Percentiles rank a stretch among this genome's conserved stretches.
phyloP scores from a whole-genome alignment of 176 grass and related monocot species.

The Oryza australiensis region DNA sequence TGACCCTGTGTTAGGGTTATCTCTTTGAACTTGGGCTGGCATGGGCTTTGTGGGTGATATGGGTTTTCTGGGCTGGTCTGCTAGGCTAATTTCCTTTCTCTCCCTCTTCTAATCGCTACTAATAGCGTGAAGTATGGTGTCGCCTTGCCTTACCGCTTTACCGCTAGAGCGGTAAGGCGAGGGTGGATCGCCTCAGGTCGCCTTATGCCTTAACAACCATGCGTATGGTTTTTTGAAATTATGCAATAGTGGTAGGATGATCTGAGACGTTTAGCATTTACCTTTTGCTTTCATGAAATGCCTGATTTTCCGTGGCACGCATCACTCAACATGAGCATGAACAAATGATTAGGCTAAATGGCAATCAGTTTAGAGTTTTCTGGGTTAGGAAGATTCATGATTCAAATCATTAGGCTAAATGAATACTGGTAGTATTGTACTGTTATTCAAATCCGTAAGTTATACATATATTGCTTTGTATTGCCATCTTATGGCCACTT shows the following conservation, averaged over 20 bases:
- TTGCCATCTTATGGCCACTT: neutral
- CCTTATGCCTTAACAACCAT: no score
- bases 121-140: no score
- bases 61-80: no score
- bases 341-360: neutral
- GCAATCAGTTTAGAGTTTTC: neutral
- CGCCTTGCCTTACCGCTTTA: no score
- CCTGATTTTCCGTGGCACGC: neutral
- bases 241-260: slow-evolving; percentile 1
- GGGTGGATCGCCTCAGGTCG: no score
- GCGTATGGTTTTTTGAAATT: slow-evolving; percentile 1
- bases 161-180: no score
- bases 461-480: neutral
- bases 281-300: neutral
- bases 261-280: slow-evolving; percentile 7
- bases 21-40: no score
- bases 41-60: no score
- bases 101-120: no score
- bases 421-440: no score
- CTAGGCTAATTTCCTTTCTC: no score
- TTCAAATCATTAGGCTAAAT: neutral
- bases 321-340: neutral
- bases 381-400: neutral
- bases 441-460: neutral
- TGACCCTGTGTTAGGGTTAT: no score